Conservation (phyloP, 805 yeast species). For the Candida stauntonica region DNA sequence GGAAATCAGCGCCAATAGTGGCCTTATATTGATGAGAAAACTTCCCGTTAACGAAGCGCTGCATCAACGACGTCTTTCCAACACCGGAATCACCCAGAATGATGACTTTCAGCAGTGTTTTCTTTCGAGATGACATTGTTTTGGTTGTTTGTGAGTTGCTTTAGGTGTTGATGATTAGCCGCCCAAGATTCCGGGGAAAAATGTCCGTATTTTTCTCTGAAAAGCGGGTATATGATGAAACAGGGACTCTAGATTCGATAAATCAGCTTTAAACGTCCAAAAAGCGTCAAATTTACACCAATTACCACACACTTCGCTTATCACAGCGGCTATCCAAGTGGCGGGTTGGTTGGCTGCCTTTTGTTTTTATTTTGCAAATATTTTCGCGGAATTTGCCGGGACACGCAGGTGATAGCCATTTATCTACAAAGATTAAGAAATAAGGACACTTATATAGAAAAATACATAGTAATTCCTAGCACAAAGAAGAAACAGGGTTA, state of each 20-base stretch:
- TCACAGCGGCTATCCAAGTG: too few relatives aligned
- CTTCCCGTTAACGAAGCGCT: conserved; percentile 92
- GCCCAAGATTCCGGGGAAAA: too few relatives aligned
- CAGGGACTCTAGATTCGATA: too few relatives aligned
- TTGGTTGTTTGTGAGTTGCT: neutral
- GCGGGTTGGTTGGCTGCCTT: conserved; percentile 1
- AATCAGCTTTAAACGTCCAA: too few relatives aligned
- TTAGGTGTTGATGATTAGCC: neutral
- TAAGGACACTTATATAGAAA: conserved; percentile 1
- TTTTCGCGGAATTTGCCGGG: neutral
- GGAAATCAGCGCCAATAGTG: conserved; percentile 95
- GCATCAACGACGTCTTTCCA: conserved; percentile 96
- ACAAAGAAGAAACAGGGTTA: conserved; percentile 59
- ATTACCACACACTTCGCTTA: too few relatives aligned
- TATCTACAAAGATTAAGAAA: neutral
- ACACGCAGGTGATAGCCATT: neutral
- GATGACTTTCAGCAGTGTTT: conserved; percentile 78
- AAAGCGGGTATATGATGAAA: too few relatives aligned
- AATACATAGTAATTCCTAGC: neutral
- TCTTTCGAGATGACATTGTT: conserved; percentile 47
- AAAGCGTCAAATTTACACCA: too few relatives aligned
- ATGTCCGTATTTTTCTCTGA: too few relatives aligned
- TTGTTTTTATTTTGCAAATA: neutral
- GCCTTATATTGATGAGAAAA: conserved; percentile 96
- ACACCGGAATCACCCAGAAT: conserved; percentile 97